Base-by-base conservation (phyloP, 805 yeast species). In the Cyberlindnera saturnus region DNA sequence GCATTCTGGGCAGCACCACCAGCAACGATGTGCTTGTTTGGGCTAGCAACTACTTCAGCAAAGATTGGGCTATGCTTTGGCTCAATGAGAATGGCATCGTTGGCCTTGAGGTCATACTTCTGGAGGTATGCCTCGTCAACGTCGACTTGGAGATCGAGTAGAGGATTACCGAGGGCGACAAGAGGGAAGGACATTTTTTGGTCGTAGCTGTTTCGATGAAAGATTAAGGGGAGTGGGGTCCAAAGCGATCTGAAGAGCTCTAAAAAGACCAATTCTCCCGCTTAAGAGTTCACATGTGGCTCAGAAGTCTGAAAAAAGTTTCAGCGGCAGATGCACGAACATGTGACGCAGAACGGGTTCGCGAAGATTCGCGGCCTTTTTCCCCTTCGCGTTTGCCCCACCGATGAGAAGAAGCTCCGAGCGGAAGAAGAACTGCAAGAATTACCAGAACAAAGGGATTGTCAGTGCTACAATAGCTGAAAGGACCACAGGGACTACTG, bases 1-100 rank as follows among this genome's bases (percentile, higher is more conserved):
- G 98, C 80, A 74, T 93, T 93, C 73, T 93, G 99, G 48, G 97
- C 99, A 59, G 99, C 99, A 65, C 99, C 99, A 56, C 99, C 99
- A 49, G 99, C 99, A 55, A 91, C 79, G 48, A 81, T 67, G 57
- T 79, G 77, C 49, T 87, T 80, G 46, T 74, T 77, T 32, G 74
- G 70, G 62, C 69, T 70, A 32, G 71, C 65, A 43, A 88, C 69
- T 53, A 86, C 76, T 66, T 93, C 98, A 46, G 77, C 82, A 66
- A 73, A 93, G 62, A 93, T 86, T 43, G 91, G 86, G 79, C 81
- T 68, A 70, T 88, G 96, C 64, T 82, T 75, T 51, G 80, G 89
- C 55, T 86, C 95, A 35, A 68, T 73, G 51, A 93, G 78, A 57
- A 93, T 89, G 53, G 99, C 98, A 67, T 91, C 98, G 65, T 93